Base-by-base conservation (phyloP, 2,329 filamentous ascomycete species). In the Metarhizium sp. region DNA sequence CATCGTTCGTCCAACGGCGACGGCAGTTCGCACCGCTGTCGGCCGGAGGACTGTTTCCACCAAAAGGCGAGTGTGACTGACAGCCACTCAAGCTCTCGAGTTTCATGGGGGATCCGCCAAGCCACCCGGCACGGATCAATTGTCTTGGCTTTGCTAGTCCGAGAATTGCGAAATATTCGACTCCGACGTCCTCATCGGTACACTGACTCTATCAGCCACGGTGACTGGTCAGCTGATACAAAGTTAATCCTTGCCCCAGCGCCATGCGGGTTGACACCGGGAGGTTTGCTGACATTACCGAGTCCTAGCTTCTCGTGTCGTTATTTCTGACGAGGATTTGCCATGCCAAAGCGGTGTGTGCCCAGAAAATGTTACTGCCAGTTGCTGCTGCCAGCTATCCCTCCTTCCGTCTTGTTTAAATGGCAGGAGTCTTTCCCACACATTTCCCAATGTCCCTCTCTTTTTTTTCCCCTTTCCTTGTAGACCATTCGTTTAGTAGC, bases 161-260 rank as follows among this genome's bases (percentile, higher is more conserved):
- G 53, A 46, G 43, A 49, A 61, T 60, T 51, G 60, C 60, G 60
- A 59, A 61, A 60, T 61, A 32, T 48, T 48, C 43, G 2, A 48
- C 57, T 50, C 52, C 46, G 51, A 57, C 53, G 53, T 52, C 51
- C 56, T 56, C 56, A 57, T 58, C 55, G 50, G 42, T 58, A 50
- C 53, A 18, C 18, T 18, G 20, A 50, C 16, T 34, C 34, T 13
- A 47, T 25, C 29, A 25, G 45, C 43, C 8, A 32, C 49, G 11
- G 40, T 57, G 59, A 56, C 53, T 58, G 59, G 56, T 52, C 55
- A 54, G 54, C 50, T 53, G 42, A 34, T 38, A 38, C 42, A 46
- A 25, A 16, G n/a, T 51, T 14, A 18, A 30, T 30, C 55, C 54
- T 47, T 34, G 18, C 25, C 52, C 43, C 40, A 25, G 50, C 8